Evolutionary conservation across 2,329 filamentous ascomycete species (phyloP), one percentile per base, ranked within the genome.

Genomic region (Daldinia sp.): DNA sequence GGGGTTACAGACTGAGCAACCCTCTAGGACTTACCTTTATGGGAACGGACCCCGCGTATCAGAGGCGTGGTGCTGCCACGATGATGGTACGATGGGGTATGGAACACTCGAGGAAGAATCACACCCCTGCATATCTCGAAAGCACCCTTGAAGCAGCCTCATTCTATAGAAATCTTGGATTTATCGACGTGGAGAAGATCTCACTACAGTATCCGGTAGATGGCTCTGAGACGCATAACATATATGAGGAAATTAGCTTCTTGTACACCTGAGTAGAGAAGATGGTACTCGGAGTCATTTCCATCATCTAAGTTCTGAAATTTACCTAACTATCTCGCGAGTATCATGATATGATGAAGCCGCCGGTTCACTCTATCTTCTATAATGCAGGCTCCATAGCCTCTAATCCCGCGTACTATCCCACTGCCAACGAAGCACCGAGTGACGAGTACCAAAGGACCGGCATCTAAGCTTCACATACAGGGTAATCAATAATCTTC

Each of bases 91-190:
- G 48, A 21, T 73, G 72, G 71, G 71, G 70, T 3, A 56, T 70
- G 4, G 58, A 70, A 4, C 62, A 61, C 9, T 71, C 55, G 19
- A 58, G 45, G 9, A 15, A 25, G 10, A 8, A 58, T 3, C 6
- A 39, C 21, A 35, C 57, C 1, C 66, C 62, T 4, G 55, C 51
- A 1, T 73, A 73, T 50, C 32, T 73, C 3, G 72, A 73, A 45
- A 73, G 72, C 23, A 73, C 72, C 4, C 19, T 70, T 4, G 66
- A 72, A 8, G 72, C 72, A n/a, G 67, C 66, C 1, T 47, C 64
- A 0, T 70, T 73, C 7, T 73, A 73, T 41, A 56, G 55, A 37
- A 71, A 67, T 25, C 61, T 54, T 19, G 69, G 70, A 0, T 73
- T 73, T 39, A 29, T 23, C 1, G 54, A 27, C 1, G 48, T 49